Evolutionary conservation across 352 stramenopile species (phyloP).

Genomic region (Thalassiosira livingstoniorum): DNA sequence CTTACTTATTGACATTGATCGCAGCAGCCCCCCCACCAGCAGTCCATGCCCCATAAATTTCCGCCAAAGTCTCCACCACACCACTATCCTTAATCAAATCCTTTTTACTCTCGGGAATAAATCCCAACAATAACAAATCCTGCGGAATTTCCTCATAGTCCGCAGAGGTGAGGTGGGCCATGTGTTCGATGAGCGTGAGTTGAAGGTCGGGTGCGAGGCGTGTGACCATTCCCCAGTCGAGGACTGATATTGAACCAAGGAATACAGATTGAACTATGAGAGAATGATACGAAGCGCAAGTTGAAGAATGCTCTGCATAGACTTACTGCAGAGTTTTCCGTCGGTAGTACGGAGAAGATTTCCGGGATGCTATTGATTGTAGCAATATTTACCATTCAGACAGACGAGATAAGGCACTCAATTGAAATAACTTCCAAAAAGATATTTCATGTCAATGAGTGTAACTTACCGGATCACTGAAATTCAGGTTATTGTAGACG

Average conservation of each 20-base stretch:
- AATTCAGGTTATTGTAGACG: not conserved
- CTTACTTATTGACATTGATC: slow-evolving; percentile 82
- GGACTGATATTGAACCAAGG: too few species aligned
- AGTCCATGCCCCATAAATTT: slow-evolving; percentile 84
- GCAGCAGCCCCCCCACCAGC: slow-evolving; percentile 71
- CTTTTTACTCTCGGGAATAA: slow-evolving; percentile 76
- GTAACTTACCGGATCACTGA: slow-evolving; percentile 8
- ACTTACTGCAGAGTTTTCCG: slow-evolving; percentile 81
- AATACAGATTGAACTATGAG: not conserved
- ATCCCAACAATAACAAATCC: slow-evolving; percentile 81
- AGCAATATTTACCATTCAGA: too few species aligned
- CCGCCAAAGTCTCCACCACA: slow-evolving; percentile 81
- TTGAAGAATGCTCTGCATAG: slow-evolving; percentile 18
- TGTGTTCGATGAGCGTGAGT: slow-evolving; percentile 83
- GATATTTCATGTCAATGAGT: too few species aligned
- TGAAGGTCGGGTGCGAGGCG: slow-evolving; percentile 73
- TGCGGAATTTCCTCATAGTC: slow-evolving; percentile 84
- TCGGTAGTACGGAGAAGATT: slow-evolving; percentile 78
- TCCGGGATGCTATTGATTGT: slow-evolving; percentile 50
- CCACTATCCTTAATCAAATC: slow-evolving; percentile 78
- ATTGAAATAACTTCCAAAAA: too few species aligned
- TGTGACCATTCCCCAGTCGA: slow-evolving; percentile 87
- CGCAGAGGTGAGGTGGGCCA: slow-evolving; percentile 80
- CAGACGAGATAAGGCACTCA: not conserved
- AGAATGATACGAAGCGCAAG: too few species aligned